Evolutionary conservation across 805 yeast species (phyloP), one percentile per base, ranked within the genome.

Genomic region (Groenewaldozyma salmanticensis): DNA sequence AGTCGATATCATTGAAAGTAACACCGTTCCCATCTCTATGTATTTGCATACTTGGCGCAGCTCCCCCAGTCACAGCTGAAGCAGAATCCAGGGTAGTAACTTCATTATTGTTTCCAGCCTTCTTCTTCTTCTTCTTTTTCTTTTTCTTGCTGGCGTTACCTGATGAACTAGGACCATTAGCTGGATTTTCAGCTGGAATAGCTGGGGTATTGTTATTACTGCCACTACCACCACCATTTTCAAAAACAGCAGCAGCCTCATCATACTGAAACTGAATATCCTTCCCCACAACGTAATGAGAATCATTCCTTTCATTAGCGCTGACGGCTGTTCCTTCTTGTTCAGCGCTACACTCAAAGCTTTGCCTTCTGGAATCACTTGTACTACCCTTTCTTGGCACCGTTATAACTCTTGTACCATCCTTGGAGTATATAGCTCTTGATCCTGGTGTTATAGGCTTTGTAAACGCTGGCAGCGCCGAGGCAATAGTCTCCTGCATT

Each of bases 21-120:
- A 83, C 81, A 50, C 81, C 84, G 15, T 45, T 45, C 5, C 94
- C 94, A 55, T 82, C 80, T 3, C 79, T 71, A 3, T 27, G 72
- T 70, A 31, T 70, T 66, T 11, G 79, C 75, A 50, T n/a, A n/a
- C 77, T 52, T 70, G 71, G 20, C 77, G 50, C 36, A 75, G 68
- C 2, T 74, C 76, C 34, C 70, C 62, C 50, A 42, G 54, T 35
- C 4, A 47, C 39, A 3, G 51, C 35, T 13, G 42, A 46, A 3
- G 47, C 54, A 22, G 51, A n/a, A n/a, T n/a, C n/a, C n/a, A n/a
- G n/a, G n/a, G n/a, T n/a, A 9, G 29, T 9, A 24, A 24, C 29
- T 13, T 24, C 29, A 33, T 2, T 47, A 51, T 9, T 36, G 21
- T 38, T 36, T 36, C 45, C 44, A 11, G 49, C 21, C 48, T 51